Evolutionary conservation across 495 filamentous ascomycete species (phyloP), one percentile per base, ranked within the genome.

Genomic region (Annulohypoxylon maeteangense): DNA sequence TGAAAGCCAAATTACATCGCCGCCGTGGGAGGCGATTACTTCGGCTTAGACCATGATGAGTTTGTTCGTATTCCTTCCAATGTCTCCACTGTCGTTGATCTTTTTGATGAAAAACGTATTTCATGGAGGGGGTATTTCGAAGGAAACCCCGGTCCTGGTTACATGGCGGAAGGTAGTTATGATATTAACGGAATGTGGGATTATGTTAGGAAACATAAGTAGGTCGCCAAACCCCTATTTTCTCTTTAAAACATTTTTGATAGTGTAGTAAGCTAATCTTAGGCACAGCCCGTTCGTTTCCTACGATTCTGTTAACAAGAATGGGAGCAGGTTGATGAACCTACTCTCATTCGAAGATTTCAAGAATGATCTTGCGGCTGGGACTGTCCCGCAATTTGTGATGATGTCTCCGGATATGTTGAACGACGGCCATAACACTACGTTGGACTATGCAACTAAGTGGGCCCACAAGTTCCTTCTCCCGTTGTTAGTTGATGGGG

Each of bases 201-300:
- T 75, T 93, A 92, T 73, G 90, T 92, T 12, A 82, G 90, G 58
- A 93, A 93, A 77, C 90, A 92, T 78, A 90, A 91, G 84, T 85
- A 54, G 62, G 76, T 68, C 48, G 36, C 42, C 12, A 4, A 16
- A 29, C 20, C 20, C 14, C 29, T 3, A 14, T 18, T 48, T 4
- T 29, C 6, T 29, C 27, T 61, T 23, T n/a, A n/a, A n/a, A n/a
- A n/a, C n/a, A n/a, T n/a, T 25, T 23, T 16, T 32, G 27, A n/a
- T n/a, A n/a, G 20, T 32, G 22, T 58, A 31, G 20, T 20, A 18
- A 34, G 22, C 72, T 76, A 62, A 77, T 53, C 4, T 10, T 20
- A 16, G 50, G 14, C 3, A 34, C 67, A 85, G 82, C 61, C 85
- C 83, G 4, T 85, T 86, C 50, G 78, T 85, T 16, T 83, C 82